phyloP scores from a whole-genome alignment of 768 basidiomycete species.

The Tylopilus balloui region DNA sequence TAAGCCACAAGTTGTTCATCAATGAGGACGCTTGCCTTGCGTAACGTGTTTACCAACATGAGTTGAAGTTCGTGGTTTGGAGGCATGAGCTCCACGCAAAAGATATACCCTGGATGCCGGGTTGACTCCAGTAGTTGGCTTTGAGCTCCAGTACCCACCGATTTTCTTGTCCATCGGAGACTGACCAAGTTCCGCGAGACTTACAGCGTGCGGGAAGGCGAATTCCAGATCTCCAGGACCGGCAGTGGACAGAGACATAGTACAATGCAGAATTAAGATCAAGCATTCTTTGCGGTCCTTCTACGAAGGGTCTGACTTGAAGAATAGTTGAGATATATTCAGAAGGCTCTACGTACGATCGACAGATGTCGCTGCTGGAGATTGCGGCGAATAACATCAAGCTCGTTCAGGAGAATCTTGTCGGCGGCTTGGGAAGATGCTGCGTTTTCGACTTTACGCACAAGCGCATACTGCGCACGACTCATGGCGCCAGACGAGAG shows the following conservation, averaged over 20 bases:
- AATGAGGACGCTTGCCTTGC: conserved; percentile 50
- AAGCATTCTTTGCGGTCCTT: conserved; percentile 61
- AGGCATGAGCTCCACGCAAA: conserved; percentile 72
- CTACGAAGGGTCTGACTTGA: conserved; percentile 35
- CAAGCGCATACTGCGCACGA: conserved; percentile 70
- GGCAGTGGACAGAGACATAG: conserved; percentile 44
- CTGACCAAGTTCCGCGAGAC: conserved; percentile 65
- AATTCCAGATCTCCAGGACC: conserved; percentile 53
- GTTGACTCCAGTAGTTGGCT: neutral
- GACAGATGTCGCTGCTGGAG: conserved; percentile 48
- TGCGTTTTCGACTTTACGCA: conserved; percentile 67
- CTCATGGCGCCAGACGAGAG: conserved; percentile 73
- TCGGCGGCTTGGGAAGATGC: conserved; percentile 55
- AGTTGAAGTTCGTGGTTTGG: conserved; percentile 63
- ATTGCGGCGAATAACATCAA: conserved; percentile 50
- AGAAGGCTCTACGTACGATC: conserved; percentile 42
- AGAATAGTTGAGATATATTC: conserved; percentile 1
- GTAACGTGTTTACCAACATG: conserved; percentile 82
- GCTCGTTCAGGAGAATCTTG: conserved; percentile 53
- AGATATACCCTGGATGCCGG: conserved; percentile 59
- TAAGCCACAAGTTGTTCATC: neutral
- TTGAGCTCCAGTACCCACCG: conserved; percentile 37
- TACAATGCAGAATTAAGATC: conserved; percentile 67
- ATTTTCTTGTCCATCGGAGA: conserved; percentile 61
- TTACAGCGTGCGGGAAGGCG: conserved; percentile 72